Evolutionary conservation across 176 grass and related monocot genomes (phyloP).

Genomic region (Poa annua): DNA sequence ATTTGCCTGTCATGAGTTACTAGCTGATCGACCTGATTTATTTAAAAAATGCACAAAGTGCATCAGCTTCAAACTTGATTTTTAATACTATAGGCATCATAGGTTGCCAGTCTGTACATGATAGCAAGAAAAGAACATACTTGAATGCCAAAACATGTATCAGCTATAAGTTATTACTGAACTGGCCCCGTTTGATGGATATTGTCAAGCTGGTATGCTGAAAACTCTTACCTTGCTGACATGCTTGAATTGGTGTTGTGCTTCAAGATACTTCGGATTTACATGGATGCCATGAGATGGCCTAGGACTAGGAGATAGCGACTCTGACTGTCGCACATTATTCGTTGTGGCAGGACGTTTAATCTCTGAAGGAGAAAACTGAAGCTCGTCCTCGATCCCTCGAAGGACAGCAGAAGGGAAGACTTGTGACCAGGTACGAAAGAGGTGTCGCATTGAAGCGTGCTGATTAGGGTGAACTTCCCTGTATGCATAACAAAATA

Average conservation of each 20-base stretch:
- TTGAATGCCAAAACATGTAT: slow-evolving; percentile 14
- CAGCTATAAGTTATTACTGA: slow-evolving; percentile 1
- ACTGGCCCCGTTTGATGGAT: background rate
- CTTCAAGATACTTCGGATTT: slow-evolving; percentile 87
- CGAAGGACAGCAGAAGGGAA: slow-evolving; percentile 72
- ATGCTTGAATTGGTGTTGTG: slow-evolving; percentile 61
- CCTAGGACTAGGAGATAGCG: slow-evolving; percentile 65
- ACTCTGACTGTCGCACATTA: slow-evolving; percentile 56
- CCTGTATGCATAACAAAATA: slow-evolving; percentile 84
- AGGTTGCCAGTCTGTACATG: slow-evolving; percentile 9
- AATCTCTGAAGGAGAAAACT: slow-evolving; percentile 68
- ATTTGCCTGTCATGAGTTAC: slow-evolving; percentile 36
- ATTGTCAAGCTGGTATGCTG: slow-evolving; percentile 30
- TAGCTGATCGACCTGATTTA: slow-evolving; percentile 48
- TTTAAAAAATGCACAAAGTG: slow-evolving; percentile 31
- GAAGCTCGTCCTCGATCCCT: slow-evolving; percentile 87
- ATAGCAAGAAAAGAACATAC: background rate
- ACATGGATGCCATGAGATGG: slow-evolving; percentile 87
- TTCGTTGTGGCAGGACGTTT: slow-evolving; percentile 33
- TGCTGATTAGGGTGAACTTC: slow-evolving; percentile 74
- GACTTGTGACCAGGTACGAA: slow-evolving; percentile 85
- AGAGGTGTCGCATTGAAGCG: slow-evolving; percentile 82
- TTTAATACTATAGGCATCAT: background rate
- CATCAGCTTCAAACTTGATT: background rate
- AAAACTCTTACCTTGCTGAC: slow-evolving; percentile 49